Base-by-base conservation (phyloP, 306 rosid species). In the Inga oerstediana region DNA sequence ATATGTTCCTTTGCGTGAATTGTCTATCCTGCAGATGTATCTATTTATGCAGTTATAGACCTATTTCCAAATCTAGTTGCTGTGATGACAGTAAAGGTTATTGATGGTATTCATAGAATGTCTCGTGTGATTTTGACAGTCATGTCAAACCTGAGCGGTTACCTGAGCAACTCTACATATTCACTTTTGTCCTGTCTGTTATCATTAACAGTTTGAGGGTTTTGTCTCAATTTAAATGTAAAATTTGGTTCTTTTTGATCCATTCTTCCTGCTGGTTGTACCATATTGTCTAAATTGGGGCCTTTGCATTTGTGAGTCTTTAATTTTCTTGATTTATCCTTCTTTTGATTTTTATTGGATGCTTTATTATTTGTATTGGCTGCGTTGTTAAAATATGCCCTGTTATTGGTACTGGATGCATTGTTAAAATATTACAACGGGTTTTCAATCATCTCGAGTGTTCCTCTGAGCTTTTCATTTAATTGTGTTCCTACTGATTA, bases 71-170 rank as follows among this genome's bases (percentile, higher is more conserved):
- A 7, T 74, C 73, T 79, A 74, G 90, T 87, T 85, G 88, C 78
- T 45, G 24, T 82, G 88, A 82, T 82, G 88, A 66, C 5, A 24
- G 58, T 51, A 10, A 51, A 64, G 86, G 71, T 81, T 44, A 65
- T 87, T 45, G 76, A 72, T 41, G 75, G n/a, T 66, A 52, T 81
- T 84, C 75, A 10, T 49, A 22, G 39, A 80, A 45, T 84, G 88
- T 75, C 49, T 34, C 72, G 19, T 88, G 90, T 85, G 81, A 66
- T 71, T 77, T 88, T 79, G 87, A 76, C 87, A 80, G 64, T 59
- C 68, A 58, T 85, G 90, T 79, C 81, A 83, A 82, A 66, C 12
- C 90, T 85, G 90, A 85, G 88, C 84, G 87, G 90, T 85, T 88
- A 88, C 34, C 88, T 88, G 90, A 85, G 85, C 90, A 82, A 80